phyloP scores from a whole-genome alignment of 2,329 filamentous ascomycete species.

The Diaporthe vaccinii region DNA sequence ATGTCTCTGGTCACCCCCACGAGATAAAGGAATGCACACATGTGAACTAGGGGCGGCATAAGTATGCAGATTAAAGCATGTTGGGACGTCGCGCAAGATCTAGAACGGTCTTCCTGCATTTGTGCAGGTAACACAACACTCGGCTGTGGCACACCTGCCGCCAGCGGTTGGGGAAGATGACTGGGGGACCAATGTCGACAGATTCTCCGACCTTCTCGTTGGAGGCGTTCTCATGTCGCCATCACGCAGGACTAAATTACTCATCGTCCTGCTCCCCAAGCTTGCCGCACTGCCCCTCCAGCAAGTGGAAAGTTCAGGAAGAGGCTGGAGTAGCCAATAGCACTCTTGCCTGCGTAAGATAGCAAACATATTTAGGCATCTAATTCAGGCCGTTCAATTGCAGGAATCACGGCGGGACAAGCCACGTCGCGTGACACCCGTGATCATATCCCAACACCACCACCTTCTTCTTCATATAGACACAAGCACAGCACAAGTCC shows the following conservation, averaged over 20 bases:
- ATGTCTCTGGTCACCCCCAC: not conserved
- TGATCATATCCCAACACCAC: not conserved
- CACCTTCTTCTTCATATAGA: not conserved
- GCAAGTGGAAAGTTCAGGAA: not conserved
- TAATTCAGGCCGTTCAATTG: not conserved
- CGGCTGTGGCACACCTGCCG: not conserved
- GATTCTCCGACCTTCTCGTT: not conserved
- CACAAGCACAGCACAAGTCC: not conserved
- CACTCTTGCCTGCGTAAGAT: not conserved
- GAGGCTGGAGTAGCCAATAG: constrained; percentile 11
- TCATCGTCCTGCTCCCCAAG: not conserved
- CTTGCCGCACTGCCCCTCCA: constrained; percentile 3
- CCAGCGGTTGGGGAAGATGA: constrained; percentile 7
- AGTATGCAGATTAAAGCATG: not conserved
- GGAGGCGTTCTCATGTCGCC: constrained; percentile 1
- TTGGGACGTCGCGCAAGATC: not conserved
- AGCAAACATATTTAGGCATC: constrained; percentile 18
- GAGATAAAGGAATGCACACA: not conserved
- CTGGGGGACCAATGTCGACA: not conserved
- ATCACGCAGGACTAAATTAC: not conserved
- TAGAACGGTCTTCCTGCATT: not conserved
- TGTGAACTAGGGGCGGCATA: not conserved
- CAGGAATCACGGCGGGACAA: not conserved
- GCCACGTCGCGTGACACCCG: not conserved
- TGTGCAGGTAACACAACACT: not conserved